Evolutionary conservation across 495 filamentous ascomycete species (phyloP).

Genomic region (Parachaetomium inaequale): DNA sequence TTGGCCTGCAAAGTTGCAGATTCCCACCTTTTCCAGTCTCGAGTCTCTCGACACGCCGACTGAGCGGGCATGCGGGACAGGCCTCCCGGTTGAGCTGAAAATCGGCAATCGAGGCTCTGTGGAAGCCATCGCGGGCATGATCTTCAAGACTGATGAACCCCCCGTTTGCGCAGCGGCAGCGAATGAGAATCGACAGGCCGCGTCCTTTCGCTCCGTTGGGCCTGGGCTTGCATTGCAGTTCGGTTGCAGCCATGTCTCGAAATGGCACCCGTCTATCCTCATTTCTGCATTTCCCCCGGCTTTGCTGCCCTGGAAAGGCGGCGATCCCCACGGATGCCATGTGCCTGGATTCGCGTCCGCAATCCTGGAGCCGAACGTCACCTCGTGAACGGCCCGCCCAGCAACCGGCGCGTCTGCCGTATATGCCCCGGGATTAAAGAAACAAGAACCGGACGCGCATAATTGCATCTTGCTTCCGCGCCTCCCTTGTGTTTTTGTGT

Average conservation of each 20-base stretch:
- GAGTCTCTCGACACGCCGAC: not conserved
- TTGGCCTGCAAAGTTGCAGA: not conserved
- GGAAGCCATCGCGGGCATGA: not conserved
- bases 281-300: not conserved
- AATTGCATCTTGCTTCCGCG: not conserved
- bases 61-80: not conserved
- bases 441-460: not conserved
- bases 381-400: constrained; percentile 1
- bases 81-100: not conserved
- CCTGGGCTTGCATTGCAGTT: not conserved
- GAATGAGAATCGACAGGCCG: constrained; percentile 1
- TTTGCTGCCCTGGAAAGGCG: not conserved
- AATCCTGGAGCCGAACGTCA: not conserved
- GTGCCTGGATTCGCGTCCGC: not conserved
- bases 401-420: not conserved
- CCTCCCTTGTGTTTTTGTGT: not conserved
- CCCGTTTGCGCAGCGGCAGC: not conserved
- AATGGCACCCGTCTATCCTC: constrained; percentile 10
- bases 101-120: not conserved
- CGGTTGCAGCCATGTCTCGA: constrained; percentile 2
- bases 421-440: not conserved
- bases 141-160: not conserved
- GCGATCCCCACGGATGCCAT: constrained; percentile 4
- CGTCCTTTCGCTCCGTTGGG: not conserved
- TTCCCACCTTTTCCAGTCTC: not conserved